phyloP scores from a whole-genome alignment of 2,329 filamentous ascomycete species.

The Ramularia endophylla region DNA sequence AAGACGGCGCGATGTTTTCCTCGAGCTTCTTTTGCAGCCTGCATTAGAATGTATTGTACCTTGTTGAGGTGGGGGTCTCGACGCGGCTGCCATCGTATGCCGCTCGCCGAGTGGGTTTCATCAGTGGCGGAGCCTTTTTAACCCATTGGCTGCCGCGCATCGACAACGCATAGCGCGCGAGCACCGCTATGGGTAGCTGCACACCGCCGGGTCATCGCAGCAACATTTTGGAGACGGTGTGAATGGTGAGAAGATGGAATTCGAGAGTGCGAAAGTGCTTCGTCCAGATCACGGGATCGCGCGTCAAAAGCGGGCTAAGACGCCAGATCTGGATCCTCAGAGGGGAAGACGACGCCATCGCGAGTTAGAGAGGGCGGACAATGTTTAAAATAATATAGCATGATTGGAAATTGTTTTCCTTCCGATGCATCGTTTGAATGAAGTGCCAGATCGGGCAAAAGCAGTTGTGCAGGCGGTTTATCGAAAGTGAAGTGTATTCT shows the following conservation, averaged over 20 bases:
- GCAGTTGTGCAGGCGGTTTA: too few relatives aligned
- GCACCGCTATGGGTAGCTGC: neutral
- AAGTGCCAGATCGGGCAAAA: too few relatives aligned
- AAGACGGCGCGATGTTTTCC: slow-evolving; percentile 5
- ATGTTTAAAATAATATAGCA: too few relatives aligned
- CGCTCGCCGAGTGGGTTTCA: slow-evolving; percentile 6
- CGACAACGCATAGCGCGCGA: neutral
- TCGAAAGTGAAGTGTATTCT: too few relatives aligned
- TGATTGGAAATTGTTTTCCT: too few relatives aligned
- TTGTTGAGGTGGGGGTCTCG: slow-evolving; percentile 4
- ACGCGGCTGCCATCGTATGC: neutral
- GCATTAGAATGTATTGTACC: too few relatives aligned
- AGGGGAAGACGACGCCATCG: too few relatives aligned
- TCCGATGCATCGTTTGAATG: too few relatives aligned
- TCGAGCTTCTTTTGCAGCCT: neutral
- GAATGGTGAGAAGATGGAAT: neutral
- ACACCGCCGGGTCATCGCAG: slow-evolving; percentile 6
- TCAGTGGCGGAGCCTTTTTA: neutral
- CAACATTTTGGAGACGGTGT: slow-evolving; percentile 3
- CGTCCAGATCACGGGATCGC: slow-evolving; percentile 1
- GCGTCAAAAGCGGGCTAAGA: too few relatives aligned
- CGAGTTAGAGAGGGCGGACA: too few relatives aligned
- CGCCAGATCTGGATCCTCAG: too few relatives aligned
- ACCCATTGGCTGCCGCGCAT: slow-evolving; percentile 6
- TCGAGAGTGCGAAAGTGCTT: neutral